These are phyloP conservation scores for Camellia lanceoleosa DNA, from an alignment of 148 eudicot genomes.

Conservation along the genomic window DNA sequence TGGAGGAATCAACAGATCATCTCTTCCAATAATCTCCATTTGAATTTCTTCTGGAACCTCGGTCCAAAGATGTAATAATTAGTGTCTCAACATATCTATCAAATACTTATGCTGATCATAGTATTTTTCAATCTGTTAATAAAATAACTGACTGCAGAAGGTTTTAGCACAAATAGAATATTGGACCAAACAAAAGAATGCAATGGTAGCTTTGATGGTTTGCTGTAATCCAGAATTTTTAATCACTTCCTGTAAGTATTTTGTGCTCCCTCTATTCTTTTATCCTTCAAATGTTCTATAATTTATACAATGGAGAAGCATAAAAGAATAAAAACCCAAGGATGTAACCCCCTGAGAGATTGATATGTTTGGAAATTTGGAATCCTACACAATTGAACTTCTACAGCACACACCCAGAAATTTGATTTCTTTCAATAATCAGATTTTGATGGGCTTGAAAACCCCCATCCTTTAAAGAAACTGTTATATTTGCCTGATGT, in stretches of 20 bases:
- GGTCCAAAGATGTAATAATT: neutral
- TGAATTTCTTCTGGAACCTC: neutral
- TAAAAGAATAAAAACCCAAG: neutral
- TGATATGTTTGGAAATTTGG: neutral
- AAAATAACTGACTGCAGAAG: neutral
- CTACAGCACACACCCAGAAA: neutral
- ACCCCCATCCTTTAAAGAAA: too few relatives aligned
- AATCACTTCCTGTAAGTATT: neutral
- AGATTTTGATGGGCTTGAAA: too few relatives aligned
- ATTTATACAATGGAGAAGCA: neutral
- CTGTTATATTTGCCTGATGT: too few relatives aligned
- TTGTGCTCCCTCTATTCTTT: neutral
- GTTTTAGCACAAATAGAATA: neutral
- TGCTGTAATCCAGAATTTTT: neutral
- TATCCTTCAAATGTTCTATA: neutral
- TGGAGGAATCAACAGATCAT: neutral
- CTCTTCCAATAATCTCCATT: neutral
- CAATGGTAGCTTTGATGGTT: neutral
- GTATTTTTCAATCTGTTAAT: neutral
- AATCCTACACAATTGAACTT: neutral
- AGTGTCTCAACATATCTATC: neutral
- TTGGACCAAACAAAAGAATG: neutral
- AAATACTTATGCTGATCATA: neutral
- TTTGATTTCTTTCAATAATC: too few relatives aligned
- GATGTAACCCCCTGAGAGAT: neutral